Conservation (phyloP, 495 filamentous ascomycete genomes). For the Umbilicaria muhlenbergii region DNA sequence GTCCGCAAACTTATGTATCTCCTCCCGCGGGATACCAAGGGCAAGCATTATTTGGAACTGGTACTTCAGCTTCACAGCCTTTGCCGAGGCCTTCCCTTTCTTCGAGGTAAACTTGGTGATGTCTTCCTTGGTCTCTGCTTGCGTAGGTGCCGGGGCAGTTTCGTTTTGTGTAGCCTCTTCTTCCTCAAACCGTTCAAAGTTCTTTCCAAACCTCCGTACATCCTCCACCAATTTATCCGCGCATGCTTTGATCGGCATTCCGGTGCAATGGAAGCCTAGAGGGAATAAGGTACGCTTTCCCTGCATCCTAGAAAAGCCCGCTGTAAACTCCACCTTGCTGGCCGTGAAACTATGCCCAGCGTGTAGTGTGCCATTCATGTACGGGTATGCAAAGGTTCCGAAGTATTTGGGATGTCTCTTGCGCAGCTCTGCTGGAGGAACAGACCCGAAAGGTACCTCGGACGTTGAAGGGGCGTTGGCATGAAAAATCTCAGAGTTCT, state of each 20-base stretch:
- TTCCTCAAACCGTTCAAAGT: constrained; percentile 63
- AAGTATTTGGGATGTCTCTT: constrained; percentile 81
- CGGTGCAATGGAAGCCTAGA: constrained; percentile 88
- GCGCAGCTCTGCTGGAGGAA: constrained; percentile 56
- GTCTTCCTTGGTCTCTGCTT: constrained; percentile 50
- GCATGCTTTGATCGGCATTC: constrained; percentile 95
- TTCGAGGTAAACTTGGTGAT: constrained; percentile 82
- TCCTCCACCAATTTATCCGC: constrained; percentile 89
- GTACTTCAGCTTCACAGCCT: constrained; percentile 79
- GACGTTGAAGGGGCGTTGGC: constrained; percentile 60
- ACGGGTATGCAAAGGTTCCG: constrained; percentile 85
- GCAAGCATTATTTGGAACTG: constrained; percentile 85
- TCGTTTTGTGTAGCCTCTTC: constrained; percentile 17
- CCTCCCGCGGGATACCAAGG: constrained; percentile 63
- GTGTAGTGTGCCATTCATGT: constrained; percentile 93
- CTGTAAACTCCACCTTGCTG: constrained; percentile 80
- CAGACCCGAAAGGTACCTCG: constrained; percentile 57
- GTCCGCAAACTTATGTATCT: constrained; percentile 87
- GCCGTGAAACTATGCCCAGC: constrained; percentile 84
- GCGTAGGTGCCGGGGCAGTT: constrained; percentile 33
- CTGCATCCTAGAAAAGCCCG: constrained; percentile 74
- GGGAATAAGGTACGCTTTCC: constrained; percentile 79
- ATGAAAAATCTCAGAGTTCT: constrained; percentile 63
- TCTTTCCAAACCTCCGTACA: constrained; percentile 71
- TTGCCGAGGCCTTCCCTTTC: constrained; percentile 87